phyloP scores from a whole-genome alignment of 805 yeast genomes.

The Blastobotrys mokoenaii region DNA sequence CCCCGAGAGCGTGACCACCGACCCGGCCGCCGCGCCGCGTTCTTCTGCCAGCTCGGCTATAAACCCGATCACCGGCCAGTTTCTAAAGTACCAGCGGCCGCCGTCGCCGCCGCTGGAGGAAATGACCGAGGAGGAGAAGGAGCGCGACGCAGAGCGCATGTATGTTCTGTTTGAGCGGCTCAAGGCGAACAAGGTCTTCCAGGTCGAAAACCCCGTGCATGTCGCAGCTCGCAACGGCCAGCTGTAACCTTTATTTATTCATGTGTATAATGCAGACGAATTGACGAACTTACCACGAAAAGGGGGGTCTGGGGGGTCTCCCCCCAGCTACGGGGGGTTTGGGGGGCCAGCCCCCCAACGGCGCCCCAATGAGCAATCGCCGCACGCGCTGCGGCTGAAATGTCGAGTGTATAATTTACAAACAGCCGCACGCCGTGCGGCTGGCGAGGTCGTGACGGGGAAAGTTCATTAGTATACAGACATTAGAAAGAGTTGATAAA shows the following conservation, averaged over 20 bases:
- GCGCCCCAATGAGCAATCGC: no score
- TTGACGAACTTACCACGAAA: no score
- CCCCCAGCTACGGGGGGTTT: no score
- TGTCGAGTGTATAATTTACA: no score
- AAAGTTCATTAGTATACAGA: neutral
- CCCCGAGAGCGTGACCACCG: constrained; percentile 12
- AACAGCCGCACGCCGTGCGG: no score
- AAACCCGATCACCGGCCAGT: constrained; percentile 26
- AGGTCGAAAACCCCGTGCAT: constrained; percentile 34
- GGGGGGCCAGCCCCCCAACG: no score
- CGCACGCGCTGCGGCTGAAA: no score
- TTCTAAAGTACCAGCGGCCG: constrained; percentile 4
- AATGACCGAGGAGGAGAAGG: constrained; percentile 37
- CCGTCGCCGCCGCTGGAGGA: constrained; percentile 13
- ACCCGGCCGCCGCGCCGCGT: constrained; percentile 1
- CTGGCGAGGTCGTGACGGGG: no score
- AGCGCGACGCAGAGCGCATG: constrained; percentile 37
- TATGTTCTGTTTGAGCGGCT: constrained; percentile 35
- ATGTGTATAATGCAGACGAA: no score
- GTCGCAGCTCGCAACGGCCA: constrained; percentile 11
- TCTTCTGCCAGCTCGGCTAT: constrained; percentile 4
- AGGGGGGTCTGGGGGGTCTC: no score
- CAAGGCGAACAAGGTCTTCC: constrained; percentile 31
- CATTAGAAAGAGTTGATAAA: constrained; percentile 2
- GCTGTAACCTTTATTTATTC: neutral